phyloP scores from a whole-genome alignment of 768 basidiomycete species.

The Leccinum sublutescens region DNA sequence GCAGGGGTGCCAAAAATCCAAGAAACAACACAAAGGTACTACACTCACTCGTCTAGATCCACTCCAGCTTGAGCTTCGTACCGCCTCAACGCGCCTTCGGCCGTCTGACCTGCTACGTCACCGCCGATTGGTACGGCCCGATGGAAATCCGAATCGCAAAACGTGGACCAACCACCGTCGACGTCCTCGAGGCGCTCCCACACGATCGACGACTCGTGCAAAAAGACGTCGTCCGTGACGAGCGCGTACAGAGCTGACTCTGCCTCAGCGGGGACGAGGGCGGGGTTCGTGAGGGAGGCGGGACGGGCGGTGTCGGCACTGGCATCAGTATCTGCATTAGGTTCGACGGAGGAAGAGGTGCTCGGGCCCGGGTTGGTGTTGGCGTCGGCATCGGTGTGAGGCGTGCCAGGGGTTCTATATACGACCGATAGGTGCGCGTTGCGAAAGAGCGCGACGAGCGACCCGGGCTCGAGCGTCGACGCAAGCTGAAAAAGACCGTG shows the following conservation, averaged over 20 bases:
- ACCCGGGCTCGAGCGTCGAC: conserved; percentile 41
- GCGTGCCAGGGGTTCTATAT: conserved; percentile 50
- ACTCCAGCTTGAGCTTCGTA: conserved; percentile 35
- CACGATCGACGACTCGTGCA: conserved; percentile 72
- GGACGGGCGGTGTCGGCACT: not conserved
- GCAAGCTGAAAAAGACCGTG: conserved; percentile 83
- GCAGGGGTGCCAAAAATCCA: not conserved
- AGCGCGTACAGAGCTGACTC: conserved; percentile 68
- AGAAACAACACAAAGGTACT: conserved; percentile 29
- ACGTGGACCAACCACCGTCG: conserved; percentile 69
- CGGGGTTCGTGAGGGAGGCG: not conserved
- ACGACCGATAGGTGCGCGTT: conserved; percentile 88
- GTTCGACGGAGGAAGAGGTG: too few species aligned
- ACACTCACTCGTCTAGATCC: conserved; percentile 57
- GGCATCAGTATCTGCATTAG: not conserved
- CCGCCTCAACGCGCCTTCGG: conserved; percentile 14
- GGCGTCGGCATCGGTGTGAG: not conserved
- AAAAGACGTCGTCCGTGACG: conserved; percentile 82
- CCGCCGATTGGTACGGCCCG: conserved; percentile 70
- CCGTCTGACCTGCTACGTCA: conserved; percentile 74
- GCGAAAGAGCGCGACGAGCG: conserved; percentile 86
- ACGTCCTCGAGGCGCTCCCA: conserved; percentile 93
- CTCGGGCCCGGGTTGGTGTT: too few species aligned
- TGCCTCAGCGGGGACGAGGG: conserved; percentile 11
- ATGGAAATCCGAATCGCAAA: conserved; percentile 72